A percentile compares a stretch with the other conserved stretches of the same genome.
Evolutionary conservation across 1,284 basidiomycete genomes (phyloP).

Genomic region (Spongispora temasekensis): DNA sequence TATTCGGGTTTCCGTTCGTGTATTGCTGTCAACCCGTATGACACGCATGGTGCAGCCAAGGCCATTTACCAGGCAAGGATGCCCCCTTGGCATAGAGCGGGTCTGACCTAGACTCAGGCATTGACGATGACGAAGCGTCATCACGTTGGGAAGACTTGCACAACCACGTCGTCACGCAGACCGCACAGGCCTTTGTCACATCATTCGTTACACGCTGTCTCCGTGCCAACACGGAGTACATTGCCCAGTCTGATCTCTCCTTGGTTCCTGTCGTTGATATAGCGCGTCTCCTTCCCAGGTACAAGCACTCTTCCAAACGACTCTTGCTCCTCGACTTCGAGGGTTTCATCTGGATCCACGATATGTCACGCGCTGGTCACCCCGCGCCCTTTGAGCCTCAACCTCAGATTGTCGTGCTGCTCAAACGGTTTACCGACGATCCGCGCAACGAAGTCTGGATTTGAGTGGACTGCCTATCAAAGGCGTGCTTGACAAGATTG

Average conservation of each 20-base stretch:
- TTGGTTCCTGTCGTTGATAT: constrained; percentile 55
- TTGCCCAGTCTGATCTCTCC: constrained; percentile 33
- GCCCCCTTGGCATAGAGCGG: not conserved
- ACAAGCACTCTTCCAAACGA: constrained; percentile 62
- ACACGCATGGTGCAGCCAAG: constrained; percentile 69
- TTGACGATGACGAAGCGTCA: constrained; percentile 78
- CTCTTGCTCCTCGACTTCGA: constrained; percentile 81
- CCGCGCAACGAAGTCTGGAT: constrained; percentile 79
- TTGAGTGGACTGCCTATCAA: constrained; percentile 73
- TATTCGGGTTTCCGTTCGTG: constrained; percentile 86
- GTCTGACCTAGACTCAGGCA: constrained; percentile 41
- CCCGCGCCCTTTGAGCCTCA: constrained; percentile 54
- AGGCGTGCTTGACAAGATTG: constrained; percentile 65
- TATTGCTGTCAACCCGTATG: constrained; percentile 85
- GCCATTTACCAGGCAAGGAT: constrained; percentile 63
- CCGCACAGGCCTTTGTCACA: constrained; percentile 81
- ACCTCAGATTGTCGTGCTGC: constrained; percentile 52
- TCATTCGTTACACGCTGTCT: constrained; percentile 76
- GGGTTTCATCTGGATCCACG: constrained; percentile 69
- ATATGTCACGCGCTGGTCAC: constrained; percentile 46
- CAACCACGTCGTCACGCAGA: constrained; percentile 85
- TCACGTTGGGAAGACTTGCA: constrained; percentile 86
- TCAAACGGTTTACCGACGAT: constrained; percentile 67
- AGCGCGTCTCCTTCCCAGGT: constrained; percentile 54
- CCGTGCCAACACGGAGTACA: constrained; percentile 70